Evolutionary conservation across 2,329 filamentous ascomycete genomes (phyloP).

Genomic region (Colletotrichum brevisporum): DNA sequence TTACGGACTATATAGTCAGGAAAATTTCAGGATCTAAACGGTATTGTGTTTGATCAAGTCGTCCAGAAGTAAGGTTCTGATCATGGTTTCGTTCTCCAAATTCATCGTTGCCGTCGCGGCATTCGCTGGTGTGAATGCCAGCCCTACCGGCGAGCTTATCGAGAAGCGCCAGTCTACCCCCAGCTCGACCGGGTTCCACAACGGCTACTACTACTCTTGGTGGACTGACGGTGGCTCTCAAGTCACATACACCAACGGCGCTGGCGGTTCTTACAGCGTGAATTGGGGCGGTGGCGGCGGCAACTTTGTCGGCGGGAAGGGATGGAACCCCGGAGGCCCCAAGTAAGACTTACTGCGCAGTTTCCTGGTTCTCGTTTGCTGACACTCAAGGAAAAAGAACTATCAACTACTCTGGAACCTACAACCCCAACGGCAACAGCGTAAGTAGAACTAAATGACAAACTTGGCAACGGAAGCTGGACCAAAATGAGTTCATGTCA

Average conservation of each 20-base stretch:
- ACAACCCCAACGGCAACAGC: slow-evolving; percentile 47
- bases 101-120: not conserved
- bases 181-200: slow-evolving; percentile 46
- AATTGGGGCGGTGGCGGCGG: slow-evolving; percentile 59
- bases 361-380: not conserved
- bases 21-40: too few species aligned
- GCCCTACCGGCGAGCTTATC: slow-evolving; percentile 6
- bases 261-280: slow-evolving; percentile 58
- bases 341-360: slow-evolving; percentile 43
- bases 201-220: slow-evolving; percentile 61
- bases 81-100: slow-evolving; percentile 12
- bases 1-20: not conserved
- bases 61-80: not conserved
- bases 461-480: too few species aligned
- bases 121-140: not conserved
- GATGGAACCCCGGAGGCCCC: slow-evolving; percentile 66
- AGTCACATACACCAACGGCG: slow-evolving; percentile 60
- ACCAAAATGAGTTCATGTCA: too few species aligned
- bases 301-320: slow-evolving; percentile 71
- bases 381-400: not conserved
- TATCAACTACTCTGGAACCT: slow-evolving; percentile 49
- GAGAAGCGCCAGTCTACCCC: slow-evolving; percentile 44
- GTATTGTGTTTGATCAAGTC: not conserved
- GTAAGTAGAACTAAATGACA: slow-evolving; percentile 10
- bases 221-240: slow-evolving; percentile 58